phyloP scores from a whole-genome alignment of 345 rosid genomes.

The Eucalyptus sp. region DNA sequence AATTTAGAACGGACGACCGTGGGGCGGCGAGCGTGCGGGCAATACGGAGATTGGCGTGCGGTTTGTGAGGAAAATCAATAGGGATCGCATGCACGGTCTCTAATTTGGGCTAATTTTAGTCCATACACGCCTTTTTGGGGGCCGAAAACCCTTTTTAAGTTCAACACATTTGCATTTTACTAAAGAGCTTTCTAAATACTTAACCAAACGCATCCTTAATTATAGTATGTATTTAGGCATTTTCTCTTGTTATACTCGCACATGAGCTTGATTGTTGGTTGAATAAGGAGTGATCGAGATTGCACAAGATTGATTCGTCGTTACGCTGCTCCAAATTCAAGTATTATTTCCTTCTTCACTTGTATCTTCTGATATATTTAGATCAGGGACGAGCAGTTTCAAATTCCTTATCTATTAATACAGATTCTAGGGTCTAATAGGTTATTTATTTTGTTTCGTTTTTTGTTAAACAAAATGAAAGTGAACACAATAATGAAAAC shows the following conservation, averaged over 20 bases:
- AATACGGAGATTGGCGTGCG: not conserved
- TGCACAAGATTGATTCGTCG: not conserved
- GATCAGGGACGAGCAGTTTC: accelerated
- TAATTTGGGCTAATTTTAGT: not conserved
- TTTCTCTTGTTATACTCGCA: accelerated
- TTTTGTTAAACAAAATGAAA: no score
- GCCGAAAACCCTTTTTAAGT: no score
- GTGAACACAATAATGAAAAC: no score
- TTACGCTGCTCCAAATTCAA: not conserved
- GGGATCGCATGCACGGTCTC: not conserved
- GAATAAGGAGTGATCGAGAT: not conserved
- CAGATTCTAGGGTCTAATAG: no score
- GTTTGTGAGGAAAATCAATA: not conserved
- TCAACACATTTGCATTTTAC: accelerated
- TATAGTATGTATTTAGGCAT: accelerated
- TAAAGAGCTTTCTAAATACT: accelerated
- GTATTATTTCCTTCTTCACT: not conserved
- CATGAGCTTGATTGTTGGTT: accelerated
- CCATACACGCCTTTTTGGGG: accelerated
- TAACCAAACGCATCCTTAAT: not conserved
- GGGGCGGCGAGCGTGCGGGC: not conserved
- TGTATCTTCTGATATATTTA: not conserved
- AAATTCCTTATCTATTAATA: accelerated
- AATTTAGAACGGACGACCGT: not conserved
- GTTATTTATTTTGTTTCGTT: accelerated